Base-by-base conservation (phyloP, 2,329 filamentous ascomycete genomes). In the Pleurostoma richardsiae region DNA sequence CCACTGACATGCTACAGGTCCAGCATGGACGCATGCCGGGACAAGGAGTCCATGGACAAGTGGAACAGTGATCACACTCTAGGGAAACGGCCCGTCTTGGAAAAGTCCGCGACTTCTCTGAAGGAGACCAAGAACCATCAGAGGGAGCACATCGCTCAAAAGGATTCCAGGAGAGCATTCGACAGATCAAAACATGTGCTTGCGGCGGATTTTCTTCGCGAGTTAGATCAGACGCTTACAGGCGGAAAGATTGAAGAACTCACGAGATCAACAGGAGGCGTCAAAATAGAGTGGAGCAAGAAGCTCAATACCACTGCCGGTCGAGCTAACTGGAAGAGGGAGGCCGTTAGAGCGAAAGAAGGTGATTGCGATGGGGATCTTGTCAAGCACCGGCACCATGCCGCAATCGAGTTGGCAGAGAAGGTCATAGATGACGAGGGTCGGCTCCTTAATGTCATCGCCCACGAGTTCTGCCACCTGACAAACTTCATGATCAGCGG, bases 381-480 rank as follows among this genome's bases (percentile, higher is more conserved):
- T 7, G 45, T 45, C 11, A 61, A 56, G 10, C 61, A 74, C 54
- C 67, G 69, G 19, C 76, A 79, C 54, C 82, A 92, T 62, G 90
- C 89, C 7, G 82, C 76, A 11, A 96, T 97, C 59, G 91, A 97
- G 62, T 80, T 97, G 3, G 89, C 91, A 0, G 83, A 88, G 46
- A 95, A 95, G 63, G 85, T 96, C 41, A 90, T 97, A 51, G 83
- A 90, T 60, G 79, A 85, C 58, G 81, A 88, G 54, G 67, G 86
- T 48, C 82, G 89, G 3, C 77, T 97, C 1, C 76, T 94, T 52
- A 96, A 96, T 64, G 90, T 94, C 0, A 70, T 97, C n/a, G 90
- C 92, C 0, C 94, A 99, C 63, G 94, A 99, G 59, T 97, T 94
- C 70, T 97, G 94, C 64, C 94, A 99, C 61, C 71, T 97, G 2